phyloP scores from a whole-genome alignment of 2,329 filamentous ascomycete species.

The Fusarium cyanostomum region DNA sequence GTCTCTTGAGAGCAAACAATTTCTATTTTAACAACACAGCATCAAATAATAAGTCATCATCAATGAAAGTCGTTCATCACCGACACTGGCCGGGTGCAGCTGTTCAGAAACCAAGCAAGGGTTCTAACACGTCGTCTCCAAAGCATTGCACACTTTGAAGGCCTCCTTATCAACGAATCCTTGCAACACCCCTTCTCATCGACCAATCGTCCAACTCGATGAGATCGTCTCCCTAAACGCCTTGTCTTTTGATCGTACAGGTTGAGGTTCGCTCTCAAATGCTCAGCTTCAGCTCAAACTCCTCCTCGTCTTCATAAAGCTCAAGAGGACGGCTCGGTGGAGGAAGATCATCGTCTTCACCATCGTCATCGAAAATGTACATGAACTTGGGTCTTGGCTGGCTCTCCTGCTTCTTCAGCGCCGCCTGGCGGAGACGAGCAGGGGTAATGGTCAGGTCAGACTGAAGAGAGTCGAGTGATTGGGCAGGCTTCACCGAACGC shows the following conservation, averaged over 20 bases:
- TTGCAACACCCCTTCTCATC: slow-evolving; percentile 24
- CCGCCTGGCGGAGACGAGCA: slow-evolving; percentile 46
- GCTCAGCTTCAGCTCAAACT: slow-evolving; percentile 64
- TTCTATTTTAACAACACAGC: neutral
- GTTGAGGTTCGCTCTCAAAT: slow-evolving; percentile 28
- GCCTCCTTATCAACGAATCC: neutral
- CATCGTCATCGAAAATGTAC: slow-evolving; percentile 66
- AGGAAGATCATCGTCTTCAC: slow-evolving; percentile 48
- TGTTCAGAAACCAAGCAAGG: neutral
- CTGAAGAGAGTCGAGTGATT: slow-evolving; percentile 17
- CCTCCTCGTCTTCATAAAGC: slow-evolving; percentile 57
- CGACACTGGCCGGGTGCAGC: neutral
- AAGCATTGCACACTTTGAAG: neutral
- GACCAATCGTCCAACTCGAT: neutral
- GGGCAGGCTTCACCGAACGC: slow-evolving; percentile 28
- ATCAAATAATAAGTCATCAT: neutral
- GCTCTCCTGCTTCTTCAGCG: slow-evolving; percentile 33
- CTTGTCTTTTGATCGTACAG: slow-evolving; percentile 26
- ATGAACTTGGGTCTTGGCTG: slow-evolving; percentile 62
- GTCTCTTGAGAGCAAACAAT: neutral
- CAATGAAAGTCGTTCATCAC: slow-evolving; percentile 6
- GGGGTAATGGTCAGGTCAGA: slow-evolving; percentile 59
- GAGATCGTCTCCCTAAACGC: slow-evolving; percentile 29
- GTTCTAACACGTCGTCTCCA: neutral
- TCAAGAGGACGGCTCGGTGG: slow-evolving; percentile 36